These are phyloP conservation scores for Pythium dissimile DNA, from an alignment of 352 stramenopile species.

Conservation along the genomic window DNA sequence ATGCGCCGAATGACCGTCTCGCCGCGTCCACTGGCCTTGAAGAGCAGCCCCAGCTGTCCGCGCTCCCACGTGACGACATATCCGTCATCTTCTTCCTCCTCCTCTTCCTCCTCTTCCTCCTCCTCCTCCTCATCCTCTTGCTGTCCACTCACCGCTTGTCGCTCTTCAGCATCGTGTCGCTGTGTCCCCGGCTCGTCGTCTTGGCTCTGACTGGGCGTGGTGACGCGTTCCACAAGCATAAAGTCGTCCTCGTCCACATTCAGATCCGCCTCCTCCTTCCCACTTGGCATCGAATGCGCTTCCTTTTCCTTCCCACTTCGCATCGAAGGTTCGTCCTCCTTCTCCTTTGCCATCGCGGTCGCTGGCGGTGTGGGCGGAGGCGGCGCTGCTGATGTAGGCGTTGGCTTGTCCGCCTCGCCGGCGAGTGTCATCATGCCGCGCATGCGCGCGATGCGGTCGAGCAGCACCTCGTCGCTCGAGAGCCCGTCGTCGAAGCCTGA, in stretches of 20 bases:
- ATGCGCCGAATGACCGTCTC: constrained; percentile 68
- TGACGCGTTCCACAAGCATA: constrained; percentile 38
- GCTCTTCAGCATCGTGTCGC: background rate
- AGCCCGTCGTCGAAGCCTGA: constrained; percentile 47
- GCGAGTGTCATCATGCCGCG: constrained; percentile 36
- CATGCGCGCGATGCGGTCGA: constrained; percentile 52
- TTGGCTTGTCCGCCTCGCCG: constrained; percentile 6
- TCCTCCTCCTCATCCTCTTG: constrained; percentile 2
- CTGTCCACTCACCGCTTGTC: background rate
- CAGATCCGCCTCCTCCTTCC: no score
- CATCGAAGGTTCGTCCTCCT: background rate
- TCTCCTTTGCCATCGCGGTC: background rate
- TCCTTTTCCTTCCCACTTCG: no score
- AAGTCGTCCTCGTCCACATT: constrained; percentile 34
- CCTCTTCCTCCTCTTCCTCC: constrained; percentile 38
- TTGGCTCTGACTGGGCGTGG: constrained; percentile 41
- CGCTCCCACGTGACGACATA: constrained; percentile 72
- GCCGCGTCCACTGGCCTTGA: constrained; percentile 53
- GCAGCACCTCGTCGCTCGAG: constrained; percentile 42
- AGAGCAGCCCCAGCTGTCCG: constrained; percentile 67
- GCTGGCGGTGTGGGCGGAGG: background rate
- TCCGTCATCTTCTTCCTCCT: constrained; percentile 61
- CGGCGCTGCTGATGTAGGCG: background rate
- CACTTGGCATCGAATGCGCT: no score
- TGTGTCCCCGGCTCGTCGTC: background rate